A percentile compares a stretch with the other conserved stretches of the same genome.
These are phyloP conservation scores for Pugionium cornutum DNA, from an alignment of 345 rosid species.

Conservation along the genomic window DNA sequence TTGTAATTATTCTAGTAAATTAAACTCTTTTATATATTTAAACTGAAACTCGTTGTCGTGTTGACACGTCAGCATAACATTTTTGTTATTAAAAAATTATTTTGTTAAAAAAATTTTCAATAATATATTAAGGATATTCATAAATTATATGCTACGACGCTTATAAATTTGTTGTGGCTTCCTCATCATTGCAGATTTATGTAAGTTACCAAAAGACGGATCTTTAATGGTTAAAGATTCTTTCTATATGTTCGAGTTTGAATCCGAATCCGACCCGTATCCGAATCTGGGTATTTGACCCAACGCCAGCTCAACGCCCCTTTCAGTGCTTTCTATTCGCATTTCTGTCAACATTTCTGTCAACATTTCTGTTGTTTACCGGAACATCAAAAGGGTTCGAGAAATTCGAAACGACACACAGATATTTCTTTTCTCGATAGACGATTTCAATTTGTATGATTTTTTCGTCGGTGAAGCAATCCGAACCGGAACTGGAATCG, in stretches of 20 bases:
- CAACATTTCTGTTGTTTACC: slow-evolving; percentile 28
- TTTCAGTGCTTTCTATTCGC: slow-evolving; percentile 24
- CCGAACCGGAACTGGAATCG: slow-evolving; percentile 31
- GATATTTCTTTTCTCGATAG: not conserved
- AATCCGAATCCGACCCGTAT: slow-evolving; percentile 30
- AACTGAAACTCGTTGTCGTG: too few relatives aligned
- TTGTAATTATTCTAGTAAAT: too few relatives aligned
- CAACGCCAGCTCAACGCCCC: slow-evolving; percentile 37
- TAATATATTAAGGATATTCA: too few relatives aligned
- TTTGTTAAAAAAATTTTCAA: too few relatives aligned
- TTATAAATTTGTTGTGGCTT: too few relatives aligned
- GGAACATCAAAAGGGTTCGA: slow-evolving; percentile 26
- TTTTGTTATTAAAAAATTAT: too few relatives aligned
- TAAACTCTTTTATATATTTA: too few relatives aligned
- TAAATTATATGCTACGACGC: too few relatives aligned
- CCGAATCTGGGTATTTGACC: slow-evolving; percentile 29
- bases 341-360: slow-evolving; percentile 33
- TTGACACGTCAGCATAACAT: too few relatives aligned
- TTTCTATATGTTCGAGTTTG: not conserved
- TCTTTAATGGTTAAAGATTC: not conserved
- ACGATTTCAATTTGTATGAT: slow-evolving; percentile 10
- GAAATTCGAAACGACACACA: slow-evolving; percentile 21
- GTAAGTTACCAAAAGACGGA: not conserved
- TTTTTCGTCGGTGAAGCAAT: slow-evolving; percentile 25
- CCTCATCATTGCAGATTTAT: too few relatives aligned